A percentile compares a stretch with the other conserved stretches of the same genome.
These are phyloP conservation scores for Pythium coloratum DNA, from an alignment of 352 stramenopile genomes.

Conservation along the genomic window DNA sequence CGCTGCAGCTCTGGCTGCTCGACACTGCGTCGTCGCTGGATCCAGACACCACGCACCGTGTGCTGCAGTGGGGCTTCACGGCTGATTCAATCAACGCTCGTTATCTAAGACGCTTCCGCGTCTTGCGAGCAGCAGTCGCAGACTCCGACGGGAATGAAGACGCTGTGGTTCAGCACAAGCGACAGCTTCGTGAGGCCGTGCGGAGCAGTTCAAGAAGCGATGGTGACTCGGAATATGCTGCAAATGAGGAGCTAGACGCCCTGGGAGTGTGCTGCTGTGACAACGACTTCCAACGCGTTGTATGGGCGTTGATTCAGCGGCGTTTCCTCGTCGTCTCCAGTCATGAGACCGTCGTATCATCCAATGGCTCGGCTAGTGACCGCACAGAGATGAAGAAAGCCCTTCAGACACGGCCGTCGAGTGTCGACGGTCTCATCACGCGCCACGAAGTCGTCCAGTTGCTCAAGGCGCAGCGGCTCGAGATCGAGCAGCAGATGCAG, in stretches of 20 bases:
- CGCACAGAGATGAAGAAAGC: constrained; percentile 14
- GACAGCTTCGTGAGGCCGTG: constrained; percentile 3
- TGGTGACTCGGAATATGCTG: too few species aligned
- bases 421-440: constrained; percentile 20
- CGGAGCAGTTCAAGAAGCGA: background rate
- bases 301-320: constrained; percentile 31
- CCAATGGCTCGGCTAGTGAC: background rate
- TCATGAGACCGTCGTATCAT: background rate
- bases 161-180: background rate
- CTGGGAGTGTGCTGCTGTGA: constrained; percentile 33
- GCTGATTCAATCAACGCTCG: constrained; percentile 6
- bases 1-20: constrained; percentile 38
- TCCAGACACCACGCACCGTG: background rate
- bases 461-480: constrained; percentile 16
- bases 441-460: constrained; percentile 21
- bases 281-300: constrained; percentile 28
- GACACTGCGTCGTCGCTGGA: constrained; percentile 24
- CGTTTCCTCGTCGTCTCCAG: constrained; percentile 14
- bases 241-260: constrained; percentile 10
- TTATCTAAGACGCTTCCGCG: constrained; percentile 12
- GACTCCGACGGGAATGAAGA: background rate
- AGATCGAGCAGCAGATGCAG: constrained; percentile 26
- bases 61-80: constrained; percentile 18
- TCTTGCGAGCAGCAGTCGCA: background rate
- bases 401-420: constrained; percentile 13